Evolutionary conservation across 2,329 filamentous ascomycete species (phyloP), one percentile per base, ranked within the genome.

Genomic region (Colletotrichum navitas): DNA sequence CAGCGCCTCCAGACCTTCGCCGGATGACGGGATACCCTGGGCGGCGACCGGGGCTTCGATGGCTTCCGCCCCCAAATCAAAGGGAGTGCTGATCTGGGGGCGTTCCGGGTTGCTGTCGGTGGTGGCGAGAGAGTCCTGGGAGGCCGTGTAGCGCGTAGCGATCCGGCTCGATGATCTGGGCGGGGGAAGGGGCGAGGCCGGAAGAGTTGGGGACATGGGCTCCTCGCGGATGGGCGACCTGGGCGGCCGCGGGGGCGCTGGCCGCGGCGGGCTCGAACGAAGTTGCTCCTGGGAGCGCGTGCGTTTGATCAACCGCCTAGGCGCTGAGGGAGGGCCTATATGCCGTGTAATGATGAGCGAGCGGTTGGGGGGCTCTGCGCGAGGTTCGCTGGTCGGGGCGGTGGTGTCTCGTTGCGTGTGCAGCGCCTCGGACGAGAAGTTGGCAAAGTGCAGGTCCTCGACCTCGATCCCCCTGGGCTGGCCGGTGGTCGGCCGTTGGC

Each of bases 141-240:
- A 41, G 29, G 45, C 54, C 2, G 79, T 76, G 39, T 83, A 82
- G n/a, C 80, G 80, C 26, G 81, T 76, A 11, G 85, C 87, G 18
- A 84, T 80, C 16, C 88, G 86, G 74, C 89, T 91, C 0, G 89
- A 90, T 29, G 85, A 80, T 29, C 89, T 85, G 4, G 86, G 85
- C 6, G 87, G 88, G 4, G 85, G 83, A 16, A 85, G 78, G 3
- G 86, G 83, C 2, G 84, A 81, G 21, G 76, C 77, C 75, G 63
- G 79, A 74, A 72, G 79, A 14, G 75, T 75, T 36, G 36, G 59
- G 54, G 71, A 68, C 74, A 79, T 41, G 76, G 72, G 45, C 36
- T 71, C 65, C 45, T 71, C 68, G 16, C 82, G 80, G 34, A 80
- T 79, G 16, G 85, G 84, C 16, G 86, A 87, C 65, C 86, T 83